Percentiles rank a stretch among this genome's conserved stretches.
Evolutionary conservation across 2,329 filamentous ascomycete species (phyloP).

Genomic region (Phyllosticta capitalensis): DNA sequence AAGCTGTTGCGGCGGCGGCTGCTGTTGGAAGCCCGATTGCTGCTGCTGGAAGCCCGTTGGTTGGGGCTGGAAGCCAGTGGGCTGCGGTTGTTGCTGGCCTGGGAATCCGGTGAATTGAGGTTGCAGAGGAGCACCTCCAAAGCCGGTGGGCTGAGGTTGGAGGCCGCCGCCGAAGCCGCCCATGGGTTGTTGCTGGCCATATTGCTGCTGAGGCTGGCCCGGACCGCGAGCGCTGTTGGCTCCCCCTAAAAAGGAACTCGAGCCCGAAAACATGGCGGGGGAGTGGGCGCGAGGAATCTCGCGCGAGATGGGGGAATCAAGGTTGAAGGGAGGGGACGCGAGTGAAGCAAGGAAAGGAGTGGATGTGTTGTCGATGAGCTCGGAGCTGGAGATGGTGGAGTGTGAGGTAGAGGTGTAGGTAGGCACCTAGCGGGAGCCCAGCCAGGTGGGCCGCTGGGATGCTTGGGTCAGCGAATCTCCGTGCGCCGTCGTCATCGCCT

Average conservation of each 20-base stretch:
- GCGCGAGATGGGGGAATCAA: neutral
- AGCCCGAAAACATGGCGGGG: conserved; percentile 72
- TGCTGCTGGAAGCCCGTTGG: conserved; percentile 35
- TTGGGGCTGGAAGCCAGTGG: conserved; percentile 32
- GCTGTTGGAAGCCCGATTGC: conserved; percentile 33
- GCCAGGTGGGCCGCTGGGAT: neutral
- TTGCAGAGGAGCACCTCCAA: conserved; percentile 46
- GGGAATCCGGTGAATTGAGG: conserved; percentile 52
- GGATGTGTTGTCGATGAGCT: neutral
- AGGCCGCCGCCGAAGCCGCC: conserved; percentile 37
- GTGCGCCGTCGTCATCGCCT: conserved; percentile 1
- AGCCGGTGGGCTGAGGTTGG: conserved; percentile 44
- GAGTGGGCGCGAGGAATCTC: neutral
- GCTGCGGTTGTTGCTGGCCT: conserved; percentile 24
- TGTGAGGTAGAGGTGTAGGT: neutral
- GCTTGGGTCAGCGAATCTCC: neutral
- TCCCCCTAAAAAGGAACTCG: conserved; percentile 76
- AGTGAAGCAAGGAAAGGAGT: neutral
- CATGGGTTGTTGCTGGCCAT: conserved; percentile 45
- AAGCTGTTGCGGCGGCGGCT: conserved; percentile 27
- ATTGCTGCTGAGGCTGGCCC: conserved; percentile 41
- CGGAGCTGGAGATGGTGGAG: neutral
- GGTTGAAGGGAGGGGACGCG: neutral
- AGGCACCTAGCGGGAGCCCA: neutral
- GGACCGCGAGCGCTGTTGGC: conserved; percentile 59